Evolutionary conservation across 345 rosid genomes (phyloP).

Genomic region (Lepidium sativum): DNA sequence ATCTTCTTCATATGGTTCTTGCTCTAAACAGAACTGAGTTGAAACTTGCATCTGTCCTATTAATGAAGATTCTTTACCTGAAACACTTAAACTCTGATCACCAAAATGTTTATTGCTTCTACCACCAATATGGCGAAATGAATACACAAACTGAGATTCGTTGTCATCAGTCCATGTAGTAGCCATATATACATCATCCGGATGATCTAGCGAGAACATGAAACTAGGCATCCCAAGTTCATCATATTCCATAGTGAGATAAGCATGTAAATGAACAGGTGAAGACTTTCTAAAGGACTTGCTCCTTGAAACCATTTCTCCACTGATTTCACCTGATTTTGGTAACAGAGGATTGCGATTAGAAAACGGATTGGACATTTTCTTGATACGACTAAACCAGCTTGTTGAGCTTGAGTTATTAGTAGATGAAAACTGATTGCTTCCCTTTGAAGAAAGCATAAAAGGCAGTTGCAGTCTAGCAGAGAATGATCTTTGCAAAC

Average conservation of each 20-base stretch:
- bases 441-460: conserved; percentile 44
- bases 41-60: conserved; percentile 94
- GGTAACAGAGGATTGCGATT: conserved; percentile 47
- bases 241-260: conserved; percentile 51
- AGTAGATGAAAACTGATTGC: conserved; percentile 27
- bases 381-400: conserved; percentile 44
- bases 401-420: conserved; percentile 37
- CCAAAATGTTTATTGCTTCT: conserved; percentile 40
- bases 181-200: conserved; percentile 69
- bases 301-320: conserved; percentile 28
- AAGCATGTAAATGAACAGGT: conserved; percentile 72
- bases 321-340: conserved; percentile 26
- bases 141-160: conserved; percentile 52
- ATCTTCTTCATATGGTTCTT: conserved; percentile 32
- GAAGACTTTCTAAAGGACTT: conserved; percentile 37
- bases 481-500: conserved; percentile 53
- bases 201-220: conserved; percentile 48
- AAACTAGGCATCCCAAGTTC: conserved; percentile 64
- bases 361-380: conserved; percentile 69
- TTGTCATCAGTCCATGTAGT: conserved; percentile 56
- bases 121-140: too few relatives aligned
- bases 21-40: conserved; percentile 47
- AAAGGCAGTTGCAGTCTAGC: conserved; percentile 40
- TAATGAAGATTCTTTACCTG: conserved; percentile 42
- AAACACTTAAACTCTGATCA: conserved; percentile 34